Percentiles rank a stretch among this genome's conserved stretches.
Evolutionary conservation across 2,329 filamentous ascomycete species (phyloP).

Genomic region (Neofusicoccum parvum): DNA sequence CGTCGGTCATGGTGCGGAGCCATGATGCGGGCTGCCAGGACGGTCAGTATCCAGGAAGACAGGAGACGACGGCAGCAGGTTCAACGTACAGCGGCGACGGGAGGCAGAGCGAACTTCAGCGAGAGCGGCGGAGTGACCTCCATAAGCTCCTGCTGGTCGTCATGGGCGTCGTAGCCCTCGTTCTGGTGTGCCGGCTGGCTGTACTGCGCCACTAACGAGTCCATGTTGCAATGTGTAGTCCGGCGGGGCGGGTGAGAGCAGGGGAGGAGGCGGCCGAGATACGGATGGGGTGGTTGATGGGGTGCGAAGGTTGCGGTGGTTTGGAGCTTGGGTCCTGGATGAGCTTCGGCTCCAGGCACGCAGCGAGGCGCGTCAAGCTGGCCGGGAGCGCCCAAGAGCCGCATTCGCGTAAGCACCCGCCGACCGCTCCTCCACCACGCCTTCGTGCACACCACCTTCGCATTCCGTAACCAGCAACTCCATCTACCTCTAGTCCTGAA

Average conservation of each 20-base stretch:
- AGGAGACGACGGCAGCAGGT: neutral
- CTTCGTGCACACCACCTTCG: too few relatives aligned
- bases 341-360: conserved; percentile 18
- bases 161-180: conserved; percentile 68
- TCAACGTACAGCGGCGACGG: conserved; percentile 76
- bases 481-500: too few relatives aligned
- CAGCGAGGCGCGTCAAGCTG: conserved; percentile 46
- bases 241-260: neutral
- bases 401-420: neutral
- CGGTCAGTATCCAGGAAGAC: conserved; percentile 12
- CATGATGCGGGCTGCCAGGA: conserved; percentile 77
- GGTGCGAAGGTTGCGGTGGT: conserved; percentile 4
- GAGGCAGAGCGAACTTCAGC: conserved; percentile 92
- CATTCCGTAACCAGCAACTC: too few relatives aligned
- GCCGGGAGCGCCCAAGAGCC: neutral
- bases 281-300: conserved; percentile 10
- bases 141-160: conserved; percentile 71
- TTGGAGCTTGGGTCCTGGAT: conserved; percentile 13
- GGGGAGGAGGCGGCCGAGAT: neutral
- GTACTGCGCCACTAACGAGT: conserved; percentile 91
- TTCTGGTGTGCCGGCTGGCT: conserved; percentile 74
- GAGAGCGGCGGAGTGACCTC: conserved; percentile 75
- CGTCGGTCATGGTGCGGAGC: conserved; percentile 95
- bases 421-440: neutral
- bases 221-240: conserved; percentile 61